A percentile compares a stretch with the other conserved stretches of the same genome.
phyloP scores from a whole-genome alignment of 169 alveolate genomes.

The Cryptosporidium muris region DNA sequence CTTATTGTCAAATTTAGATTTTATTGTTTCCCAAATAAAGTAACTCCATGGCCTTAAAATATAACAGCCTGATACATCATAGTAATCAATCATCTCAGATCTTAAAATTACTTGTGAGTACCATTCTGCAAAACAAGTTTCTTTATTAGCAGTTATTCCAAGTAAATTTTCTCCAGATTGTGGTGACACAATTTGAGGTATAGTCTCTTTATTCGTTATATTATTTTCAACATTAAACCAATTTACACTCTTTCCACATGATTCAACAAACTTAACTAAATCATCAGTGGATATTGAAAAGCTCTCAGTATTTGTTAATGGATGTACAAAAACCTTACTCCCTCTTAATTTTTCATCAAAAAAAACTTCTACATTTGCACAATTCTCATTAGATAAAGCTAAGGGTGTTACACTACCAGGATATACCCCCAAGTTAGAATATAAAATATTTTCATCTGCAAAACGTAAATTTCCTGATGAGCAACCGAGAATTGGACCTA shows the following conservation, averaged over 20 bases:
- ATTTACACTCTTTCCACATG: slow-evolving; percentile 63
- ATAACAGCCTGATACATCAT: slow-evolving; percentile 99
- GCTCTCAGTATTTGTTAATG: slow-evolving; percentile 73
- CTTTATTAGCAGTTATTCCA: slow-evolving; percentile 83
- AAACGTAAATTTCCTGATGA: slow-evolving; percentile 64
- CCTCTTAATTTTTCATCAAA: slow-evolving; percentile 62
- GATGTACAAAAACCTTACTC: slow-evolving; percentile 71
- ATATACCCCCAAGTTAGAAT: slow-evolving; percentile 27
- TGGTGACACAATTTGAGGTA: slow-evolving; percentile 68
- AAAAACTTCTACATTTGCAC: slow-evolving; percentile 39
- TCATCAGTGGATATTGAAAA: slow-evolving; percentile 70
- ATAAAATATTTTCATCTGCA: slow-evolving; percentile 70
- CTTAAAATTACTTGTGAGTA: slow-evolving; percentile 91
- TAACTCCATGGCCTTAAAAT: slow-evolving; percentile 97
- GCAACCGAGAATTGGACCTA: slow-evolving; percentile 70
- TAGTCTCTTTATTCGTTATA: slow-evolving; percentile 54
- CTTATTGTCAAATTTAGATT: slow-evolving; percentile 87
- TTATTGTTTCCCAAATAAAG: slow-evolving; percentile 97
- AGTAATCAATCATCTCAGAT: slow-evolving; percentile 97
- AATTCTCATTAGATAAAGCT: slow-evolving; percentile 67
- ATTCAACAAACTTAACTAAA: slow-evolving; percentile 49
- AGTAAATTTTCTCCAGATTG: slow-evolving; percentile 74
- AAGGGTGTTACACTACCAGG: slow-evolving; percentile 72
- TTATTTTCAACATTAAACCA: slow-evolving; percentile 65
- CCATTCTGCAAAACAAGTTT: slow-evolving; percentile 86